phyloP scores from a whole-genome alignment of 164 flowering plant species.

The Tinospora cordifolia region DNA sequence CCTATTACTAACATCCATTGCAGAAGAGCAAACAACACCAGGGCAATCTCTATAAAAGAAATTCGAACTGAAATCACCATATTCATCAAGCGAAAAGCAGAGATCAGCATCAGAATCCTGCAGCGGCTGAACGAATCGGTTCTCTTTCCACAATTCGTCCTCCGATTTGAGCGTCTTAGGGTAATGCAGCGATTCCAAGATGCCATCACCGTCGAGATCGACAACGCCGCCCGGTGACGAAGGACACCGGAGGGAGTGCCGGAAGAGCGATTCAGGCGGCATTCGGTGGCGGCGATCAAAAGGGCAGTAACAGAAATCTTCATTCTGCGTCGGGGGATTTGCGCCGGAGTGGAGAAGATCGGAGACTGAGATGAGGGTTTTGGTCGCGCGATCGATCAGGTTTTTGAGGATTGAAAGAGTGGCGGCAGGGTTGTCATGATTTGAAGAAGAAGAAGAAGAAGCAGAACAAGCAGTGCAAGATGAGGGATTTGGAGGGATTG shows the following conservation, averaged over 20 bases:
- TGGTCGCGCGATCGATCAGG: slow-evolving; percentile 31
- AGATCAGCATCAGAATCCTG: slow-evolving; percentile 27
- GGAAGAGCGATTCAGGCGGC: slow-evolving; percentile 58
- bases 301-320: slow-evolving; percentile 43
- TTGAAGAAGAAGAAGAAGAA: neutral
- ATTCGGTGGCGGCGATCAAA: slow-evolving; percentile 54
- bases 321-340: slow-evolving; percentile 6
- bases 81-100: slow-evolving; percentile 48
- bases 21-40: slow-evolving; percentile 45
- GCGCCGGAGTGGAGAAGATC: slow-evolving; percentile 15
- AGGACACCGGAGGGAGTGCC: slow-evolving; percentile 64
- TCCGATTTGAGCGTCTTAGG: slow-evolving; percentile 39
- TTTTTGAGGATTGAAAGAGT: slow-evolving; percentile 34
- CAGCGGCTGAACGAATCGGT: slow-evolving; percentile 14
- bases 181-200: slow-evolving; percentile 28
- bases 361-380: slow-evolving; percentile 31
- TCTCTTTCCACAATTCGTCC: slow-evolving; percentile 15
- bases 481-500: slow-evolving; percentile 6
- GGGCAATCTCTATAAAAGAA: slow-evolving; percentile 74
- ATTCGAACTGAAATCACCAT: slow-evolving; percentile 27
- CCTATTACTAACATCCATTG: slow-evolving; percentile 17
- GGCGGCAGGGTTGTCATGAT: slow-evolving; percentile 17
- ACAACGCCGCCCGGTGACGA: slow-evolving; percentile 21
- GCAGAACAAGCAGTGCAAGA: neutral
- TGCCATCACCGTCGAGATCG: slow-evolving; percentile 7